These are phyloP conservation scores for Sporothrix mexicana DNA, from an alignment of 2,329 filamentous ascomycete species.

Conservation along the genomic window DNA sequence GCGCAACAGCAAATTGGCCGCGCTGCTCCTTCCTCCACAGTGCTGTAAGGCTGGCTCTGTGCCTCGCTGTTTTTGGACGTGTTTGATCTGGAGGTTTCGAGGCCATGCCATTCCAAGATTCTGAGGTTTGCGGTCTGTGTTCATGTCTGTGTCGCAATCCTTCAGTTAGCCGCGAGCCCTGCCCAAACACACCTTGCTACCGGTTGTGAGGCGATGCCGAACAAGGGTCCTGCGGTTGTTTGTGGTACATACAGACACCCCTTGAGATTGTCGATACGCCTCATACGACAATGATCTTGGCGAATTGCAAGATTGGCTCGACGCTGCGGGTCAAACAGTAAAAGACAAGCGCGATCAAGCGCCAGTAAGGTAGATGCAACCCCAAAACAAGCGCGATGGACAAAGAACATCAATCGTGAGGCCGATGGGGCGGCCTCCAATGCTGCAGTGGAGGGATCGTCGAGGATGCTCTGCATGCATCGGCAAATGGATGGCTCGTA, in stretches of 20 bases:
- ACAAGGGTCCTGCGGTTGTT: neutral
- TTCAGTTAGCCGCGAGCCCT: constrained; percentile 15
- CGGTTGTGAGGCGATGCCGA: constrained; percentile 21
- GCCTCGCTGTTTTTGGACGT: constrained; percentile 11
- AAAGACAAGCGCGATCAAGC: constrained; percentile 21
- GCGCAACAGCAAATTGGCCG: constrained; percentile 1
- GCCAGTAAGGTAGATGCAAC: constrained; percentile 13
- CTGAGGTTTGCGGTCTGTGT: neutral
- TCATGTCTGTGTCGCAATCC: too few species aligned
- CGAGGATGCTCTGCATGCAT: neutral
- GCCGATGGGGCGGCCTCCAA: neutral
- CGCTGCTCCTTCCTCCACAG: neutral
- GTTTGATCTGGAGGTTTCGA: neutral
- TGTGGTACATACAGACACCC: neutral
- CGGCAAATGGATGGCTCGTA: constrained; percentile 16
- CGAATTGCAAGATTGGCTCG: neutral
- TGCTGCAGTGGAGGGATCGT: neutral
- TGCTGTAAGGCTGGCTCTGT: constrained; percentile 12
- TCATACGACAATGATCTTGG: neutral
- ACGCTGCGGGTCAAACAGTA: constrained; percentile 2
- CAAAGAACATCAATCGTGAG: neutral
- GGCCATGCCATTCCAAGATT: neutral
- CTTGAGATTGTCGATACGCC: neutral
- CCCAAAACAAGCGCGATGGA: constrained; percentile 6
- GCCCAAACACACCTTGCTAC: neutral